Percentiles rank a stretch among this genome's conserved stretches.
Conservation (phyloP, 352 stramenopile genomes). For the Pseudoperonospora humuli region DNA sequence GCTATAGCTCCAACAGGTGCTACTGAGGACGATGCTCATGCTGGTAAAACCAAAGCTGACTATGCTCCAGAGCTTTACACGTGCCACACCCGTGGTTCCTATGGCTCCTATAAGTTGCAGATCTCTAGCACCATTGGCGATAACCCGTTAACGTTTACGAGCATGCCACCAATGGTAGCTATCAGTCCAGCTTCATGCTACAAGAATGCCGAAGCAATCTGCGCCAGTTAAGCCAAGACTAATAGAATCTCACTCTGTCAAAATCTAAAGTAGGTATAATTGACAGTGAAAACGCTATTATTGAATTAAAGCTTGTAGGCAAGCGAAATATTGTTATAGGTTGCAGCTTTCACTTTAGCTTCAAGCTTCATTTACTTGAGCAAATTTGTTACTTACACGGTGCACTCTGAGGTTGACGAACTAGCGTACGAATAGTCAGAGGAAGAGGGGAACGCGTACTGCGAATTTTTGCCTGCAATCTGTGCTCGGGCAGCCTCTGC, state of each 20-base stretch:
- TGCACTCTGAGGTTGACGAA: slow-evolving; percentile 25
- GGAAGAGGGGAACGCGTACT: slow-evolving; percentile 20
- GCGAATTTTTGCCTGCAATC: slow-evolving; percentile 17
- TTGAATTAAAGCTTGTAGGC: too few species aligned
- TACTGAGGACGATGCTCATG: slow-evolving; percentile 16
- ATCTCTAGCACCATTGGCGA: slow-evolving; percentile 27
- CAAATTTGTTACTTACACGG: slow-evolving; percentile 11
- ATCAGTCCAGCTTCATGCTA: slow-evolving; percentile 14
- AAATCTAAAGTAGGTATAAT: neutral
- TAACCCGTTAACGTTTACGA: slow-evolving; percentile 17
- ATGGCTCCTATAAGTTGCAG: slow-evolving; percentile 30
- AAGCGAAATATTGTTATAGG: too few species aligned
- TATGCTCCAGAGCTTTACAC: slow-evolving; percentile 27
- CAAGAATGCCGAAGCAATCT: slow-evolving; percentile 16
- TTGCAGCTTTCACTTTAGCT: too few species aligned
- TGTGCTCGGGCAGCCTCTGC: slow-evolving; percentile 23
- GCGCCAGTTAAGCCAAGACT: too few species aligned
- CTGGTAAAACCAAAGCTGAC: slow-evolving; percentile 18
- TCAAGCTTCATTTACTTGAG: neutral
- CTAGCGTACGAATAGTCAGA: slow-evolving; percentile 28
- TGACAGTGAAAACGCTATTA: too few species aligned
- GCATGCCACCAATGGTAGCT: slow-evolving; percentile 11
- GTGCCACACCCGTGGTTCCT: slow-evolving; percentile 15
- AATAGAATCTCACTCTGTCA: slow-evolving; percentile 2
- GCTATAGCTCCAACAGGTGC: too few species aligned